phyloP scores from a whole-genome alignment of 345 rosid species.

The Iberis pinnata region DNA sequence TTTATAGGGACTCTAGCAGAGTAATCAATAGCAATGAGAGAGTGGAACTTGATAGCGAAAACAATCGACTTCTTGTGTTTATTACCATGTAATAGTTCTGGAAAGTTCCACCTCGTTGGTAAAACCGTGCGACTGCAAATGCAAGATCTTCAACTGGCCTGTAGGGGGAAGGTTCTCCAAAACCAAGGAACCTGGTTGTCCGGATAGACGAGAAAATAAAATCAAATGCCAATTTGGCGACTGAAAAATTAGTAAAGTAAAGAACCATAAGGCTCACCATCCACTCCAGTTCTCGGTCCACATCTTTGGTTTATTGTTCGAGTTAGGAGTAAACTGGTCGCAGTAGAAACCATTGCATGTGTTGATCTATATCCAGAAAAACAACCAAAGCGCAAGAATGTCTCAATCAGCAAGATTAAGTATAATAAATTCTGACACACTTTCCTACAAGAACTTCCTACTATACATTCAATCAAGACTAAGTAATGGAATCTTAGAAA shows the following conservation, averaged over 20 bases:
- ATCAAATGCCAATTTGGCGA: conserved; percentile 9
- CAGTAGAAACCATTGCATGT: conserved; percentile 98
- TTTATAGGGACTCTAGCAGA: conserved; percentile 2
- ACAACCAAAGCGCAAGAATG: conserved; percentile 8
- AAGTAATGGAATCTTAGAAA: conserved; percentile 8
- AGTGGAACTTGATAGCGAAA: background rate
- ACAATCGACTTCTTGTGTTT: background rate
- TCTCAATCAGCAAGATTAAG: background rate
- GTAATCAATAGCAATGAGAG: conserved; percentile 3
- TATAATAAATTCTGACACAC: conserved; percentile 2
- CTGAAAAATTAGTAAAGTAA: conserved; percentile 1
- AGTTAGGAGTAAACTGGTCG: conserved; percentile 93
- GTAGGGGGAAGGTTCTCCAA: conserved; percentile 78
- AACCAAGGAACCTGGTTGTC: conserved; percentile 56
- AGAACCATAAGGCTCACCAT: conserved; percentile 45
- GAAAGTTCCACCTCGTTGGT: conserved; percentile 89
- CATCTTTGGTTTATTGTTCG: conserved; percentile 73
- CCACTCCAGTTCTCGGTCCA: conserved; percentile 99
- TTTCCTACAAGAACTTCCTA: too few species aligned
- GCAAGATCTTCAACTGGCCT: conserved; percentile 91
- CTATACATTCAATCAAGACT: background rate
- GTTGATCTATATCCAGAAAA: conserved; percentile 56
- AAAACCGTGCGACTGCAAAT: conserved; percentile 87
- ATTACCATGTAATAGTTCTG: conserved; percentile 95
- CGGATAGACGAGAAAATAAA: conserved; percentile 12